These are phyloP conservation scores for Globisporangium splendens DNA, from an alignment of 352 stramenopile genomes.

Conservation along the genomic window DNA sequence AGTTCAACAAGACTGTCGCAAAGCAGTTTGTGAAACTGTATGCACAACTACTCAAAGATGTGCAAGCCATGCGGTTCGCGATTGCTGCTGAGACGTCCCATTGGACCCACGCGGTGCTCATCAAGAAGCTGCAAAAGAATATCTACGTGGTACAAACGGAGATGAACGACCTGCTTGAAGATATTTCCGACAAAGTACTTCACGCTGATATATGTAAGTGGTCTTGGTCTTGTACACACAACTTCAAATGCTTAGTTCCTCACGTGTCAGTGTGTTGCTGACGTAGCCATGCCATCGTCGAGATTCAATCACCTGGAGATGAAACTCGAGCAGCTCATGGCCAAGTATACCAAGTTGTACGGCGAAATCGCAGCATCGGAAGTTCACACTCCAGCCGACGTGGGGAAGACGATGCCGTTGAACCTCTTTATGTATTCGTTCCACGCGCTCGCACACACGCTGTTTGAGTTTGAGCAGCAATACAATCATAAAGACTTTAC, in stretches of 20 bases:
- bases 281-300: slow-evolving; percentile 30
- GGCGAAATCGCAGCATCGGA: slow-evolving; percentile 21
- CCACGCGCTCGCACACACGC: slow-evolving; percentile 57
- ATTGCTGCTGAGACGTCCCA: slow-evolving; percentile 66
- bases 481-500: slow-evolving; percentile 78
- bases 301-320: slow-evolving; percentile 52
- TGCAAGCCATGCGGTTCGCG: slow-evolving; percentile 71
- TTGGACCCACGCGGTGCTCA: slow-evolving; percentile 51
- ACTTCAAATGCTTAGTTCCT: background rate
- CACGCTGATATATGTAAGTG: slow-evolving; percentile 16
- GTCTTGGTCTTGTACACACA: too few relatives aligned
- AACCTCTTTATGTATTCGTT: slow-evolving; percentile 85
- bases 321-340: slow-evolving; percentile 45
- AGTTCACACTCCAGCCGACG: slow-evolving; percentile 41
- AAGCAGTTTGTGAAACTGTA: slow-evolving; percentile 75
- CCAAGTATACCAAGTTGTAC: slow-evolving; percentile 58
- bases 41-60: slow-evolving; percentile 35
- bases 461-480: slow-evolving; percentile 59
- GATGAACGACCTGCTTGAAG: slow-evolving; percentile 61
- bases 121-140: slow-evolving; percentile 58
- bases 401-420: slow-evolving; percentile 65
- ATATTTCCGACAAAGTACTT: slow-evolving; percentile 45
- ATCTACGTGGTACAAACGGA: slow-evolving; percentile 70
- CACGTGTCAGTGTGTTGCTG: slow-evolving; percentile 9
- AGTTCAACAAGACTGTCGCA: slow-evolving; percentile 68